Percentiles rank a stretch among this genome's conserved stretches.
These are phyloP conservation scores for Botrytis medusae DNA, from an alignment of 2,329 filamentous ascomycete species.

Conservation along the genomic window DNA sequence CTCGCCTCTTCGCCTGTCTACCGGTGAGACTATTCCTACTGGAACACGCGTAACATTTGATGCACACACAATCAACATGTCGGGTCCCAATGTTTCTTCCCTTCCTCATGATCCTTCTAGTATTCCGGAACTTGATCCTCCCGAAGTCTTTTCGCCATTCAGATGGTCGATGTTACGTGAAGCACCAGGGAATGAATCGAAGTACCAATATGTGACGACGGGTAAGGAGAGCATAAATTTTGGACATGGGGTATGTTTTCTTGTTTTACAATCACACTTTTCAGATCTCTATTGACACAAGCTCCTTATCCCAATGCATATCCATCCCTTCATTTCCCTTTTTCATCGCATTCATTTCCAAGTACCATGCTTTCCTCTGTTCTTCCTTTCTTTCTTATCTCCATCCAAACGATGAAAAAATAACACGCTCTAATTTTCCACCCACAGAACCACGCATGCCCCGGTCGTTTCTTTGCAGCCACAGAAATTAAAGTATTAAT, in stretches of 20 bases:
- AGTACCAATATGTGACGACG: slow-evolving; percentile 1
- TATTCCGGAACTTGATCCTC: neutral
- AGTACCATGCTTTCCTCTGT: no score
- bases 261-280: neutral
- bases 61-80: slow-evolving; percentile 34
- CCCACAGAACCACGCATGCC: no score
- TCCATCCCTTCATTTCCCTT: no score
- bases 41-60: slow-evolving; percentile 36
- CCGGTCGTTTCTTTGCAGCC: neutral
- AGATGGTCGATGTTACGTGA: slow-evolving; percentile 1
- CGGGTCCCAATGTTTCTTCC: slow-evolving; percentile 11
- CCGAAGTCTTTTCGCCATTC: neutral
- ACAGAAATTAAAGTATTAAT: neutral
- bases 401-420: no score
- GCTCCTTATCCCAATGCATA: no score
- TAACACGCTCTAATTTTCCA: no score
- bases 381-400: no score
- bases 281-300: neutral
- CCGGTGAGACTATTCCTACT: neutral
- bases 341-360: no score
- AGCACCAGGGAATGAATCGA: neutral
- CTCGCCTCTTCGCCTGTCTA: slow-evolving; percentile 30
- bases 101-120: neutral
- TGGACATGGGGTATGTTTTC: neutral
- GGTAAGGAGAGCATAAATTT: neutral